phyloP scores from a whole-genome alignment of 2,329 filamentous ascomycete genomes.

The Arthroderma sp. region DNA sequence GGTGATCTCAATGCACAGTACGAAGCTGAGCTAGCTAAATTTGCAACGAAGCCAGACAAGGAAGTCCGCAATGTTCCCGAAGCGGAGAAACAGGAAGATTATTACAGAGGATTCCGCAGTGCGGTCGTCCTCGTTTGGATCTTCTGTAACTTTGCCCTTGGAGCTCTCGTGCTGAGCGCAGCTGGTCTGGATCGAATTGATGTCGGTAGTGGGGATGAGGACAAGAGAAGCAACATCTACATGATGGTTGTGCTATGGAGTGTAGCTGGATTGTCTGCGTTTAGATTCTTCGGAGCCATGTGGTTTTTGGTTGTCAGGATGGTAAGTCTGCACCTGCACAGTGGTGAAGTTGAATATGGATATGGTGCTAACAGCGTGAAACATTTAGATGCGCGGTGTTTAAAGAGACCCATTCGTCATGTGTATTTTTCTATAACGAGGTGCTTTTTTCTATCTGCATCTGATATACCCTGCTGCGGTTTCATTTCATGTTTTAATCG shows the following conservation, averaged over 20 bases:
- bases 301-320: slow-evolving; percentile 87
- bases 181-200: slow-evolving; percentile 64
- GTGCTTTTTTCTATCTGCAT: no score
- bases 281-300: slow-evolving; percentile 75
- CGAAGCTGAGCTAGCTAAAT: slow-evolving; percentile 65
- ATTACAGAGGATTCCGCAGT: slow-evolving; percentile 91
- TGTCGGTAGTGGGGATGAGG: slow-evolving; percentile 31
- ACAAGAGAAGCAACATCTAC: slow-evolving; percentile 60
- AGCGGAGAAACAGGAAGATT: slow-evolving; percentile 82
- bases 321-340: slow-evolving; percentile 43
- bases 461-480: no score
- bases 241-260: slow-evolving; percentile 79
- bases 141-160: slow-evolving; percentile 83
- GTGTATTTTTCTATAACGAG: no score
- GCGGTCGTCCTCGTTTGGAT: slow-evolving; percentile 92
- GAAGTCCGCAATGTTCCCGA: slow-evolving; percentile 42
- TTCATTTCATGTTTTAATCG: no score
- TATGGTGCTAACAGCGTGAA: no score
- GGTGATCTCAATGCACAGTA: slow-evolving; percentile 92
- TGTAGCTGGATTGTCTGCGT: slow-evolving; percentile 68
- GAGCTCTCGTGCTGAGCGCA: slow-evolving; percentile 72
- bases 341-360: not conserved
- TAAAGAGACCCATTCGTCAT: no score
- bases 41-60: slow-evolving; percentile 59
- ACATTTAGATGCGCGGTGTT: no score